Base-by-base conservation (phyloP, 768 basidiomycete species). In the Calvatia gigantea region DNA sequence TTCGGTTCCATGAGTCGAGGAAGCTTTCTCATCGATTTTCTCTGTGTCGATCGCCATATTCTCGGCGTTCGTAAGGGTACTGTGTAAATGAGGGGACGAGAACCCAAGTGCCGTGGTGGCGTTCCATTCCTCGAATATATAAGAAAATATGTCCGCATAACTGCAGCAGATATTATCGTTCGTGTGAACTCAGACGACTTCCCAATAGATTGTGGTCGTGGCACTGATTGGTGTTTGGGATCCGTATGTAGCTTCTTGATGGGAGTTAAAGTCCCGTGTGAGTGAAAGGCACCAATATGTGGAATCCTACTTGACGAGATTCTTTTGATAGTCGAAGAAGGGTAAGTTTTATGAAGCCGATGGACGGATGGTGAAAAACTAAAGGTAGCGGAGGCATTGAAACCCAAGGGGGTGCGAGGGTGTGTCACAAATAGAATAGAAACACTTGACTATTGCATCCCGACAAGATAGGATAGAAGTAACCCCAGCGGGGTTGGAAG, bases 221-320 rank as follows among this genome's bases (percentile, higher is more conserved):
- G n/a, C n/a, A n/a, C n/a, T n/a, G n/a, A n/a, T n/a, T n/a, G n/a
- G n/a, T n/a, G n/a, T n/a, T n/a, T n/a, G n/a, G n/a, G n/a, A n/a
- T n/a, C n/a, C n/a, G n/a, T n/a, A n/a, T n/a, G 32, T 29, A 42
- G 25, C 51, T 52, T 52, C 51, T 52, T 43, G 51, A 52, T 52
- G 41, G 21, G 32, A 29, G 21, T 21, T 11, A 35, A 43, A 28
- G 41, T 6, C 32, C 32, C 41, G 51, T 52, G 51, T 28, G 51
- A 52, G 17, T 31, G 14, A 21, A 14, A 21, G 14, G 17, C 23
- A 19, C 32, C 32, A 25, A 43, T 41, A 43, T 23, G 21, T 43
- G 6, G 5, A 21, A 21, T 11, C 42, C 39, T 41, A n/a, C 39
- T 5, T 43, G 21, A 23, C 17, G n/a, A n/a, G n/a, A n/a, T n/a